Evolutionary conservation across 2,329 filamentous ascomycete genomes (phyloP), one percentile per base, ranked within the genome.

Genomic region (Penicillium griseofulvum): DNA sequence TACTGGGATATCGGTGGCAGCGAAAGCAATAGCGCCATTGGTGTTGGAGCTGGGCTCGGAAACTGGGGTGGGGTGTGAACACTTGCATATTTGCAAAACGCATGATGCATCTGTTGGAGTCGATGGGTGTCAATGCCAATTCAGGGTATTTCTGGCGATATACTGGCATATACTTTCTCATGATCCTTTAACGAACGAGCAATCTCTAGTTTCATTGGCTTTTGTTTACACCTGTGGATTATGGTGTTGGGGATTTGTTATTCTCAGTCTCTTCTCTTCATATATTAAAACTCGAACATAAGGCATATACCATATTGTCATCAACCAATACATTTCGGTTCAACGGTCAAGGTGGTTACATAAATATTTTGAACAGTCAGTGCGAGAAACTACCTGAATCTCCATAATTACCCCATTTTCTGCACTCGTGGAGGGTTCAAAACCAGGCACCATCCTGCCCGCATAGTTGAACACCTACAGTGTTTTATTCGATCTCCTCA

Each of bases 1-100:
- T 97, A 95, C 72, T 97, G 92, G 92, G 92, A 96, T 71, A 84
- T 96, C 61, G 90, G 90, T 26, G 89, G 86, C 6, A 91, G 86
- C 64, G 89, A 89, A 2, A 92, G 89, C 52, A 88, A 88, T 4
- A 89, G 87, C 61, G 79, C 87, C 58, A 84, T 89, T 70, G 85
- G 86, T 51, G 78, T 87, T 61, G 84, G 89, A 67, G 83, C 82
- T 37, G 87, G 86, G 1, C 83, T 89, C 80, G 89, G 89, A 16
- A 87, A 83, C 63, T 94, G 90, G 90, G 89, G 89, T 10, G 90
- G 93, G 74, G 83, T 88, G 26, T 88, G 56, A 68, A 44, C 11
- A 16, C 7, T 17, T 26, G 6, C 16, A n/a, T 22, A 19, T 10
- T 37, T 29, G 12, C 17, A 34, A 10, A 33, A n/a, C 14, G 36